Evolutionary conservation across 345 rosid species (phyloP).

Genomic region (Linum trigynum): DNA sequence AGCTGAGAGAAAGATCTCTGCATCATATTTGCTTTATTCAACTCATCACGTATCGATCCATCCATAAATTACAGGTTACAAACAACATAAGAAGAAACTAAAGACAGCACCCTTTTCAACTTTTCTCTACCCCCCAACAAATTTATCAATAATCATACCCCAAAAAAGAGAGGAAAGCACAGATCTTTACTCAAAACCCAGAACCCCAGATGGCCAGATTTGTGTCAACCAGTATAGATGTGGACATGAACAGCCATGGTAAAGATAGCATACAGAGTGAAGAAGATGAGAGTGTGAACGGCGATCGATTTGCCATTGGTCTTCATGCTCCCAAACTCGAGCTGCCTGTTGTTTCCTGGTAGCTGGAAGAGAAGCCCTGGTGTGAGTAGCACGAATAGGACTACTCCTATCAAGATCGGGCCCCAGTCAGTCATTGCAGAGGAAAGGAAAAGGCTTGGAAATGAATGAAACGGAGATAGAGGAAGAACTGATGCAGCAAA

Average conservation of each 20-base stretch:
- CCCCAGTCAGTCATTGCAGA: slow-evolving; percentile 46
- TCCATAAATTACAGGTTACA: background rate
- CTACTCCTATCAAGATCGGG: slow-evolving; percentile 33
- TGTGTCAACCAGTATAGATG: background rate
- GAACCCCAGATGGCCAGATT: background rate
- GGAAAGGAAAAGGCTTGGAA: background rate
- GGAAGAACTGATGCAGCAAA: background rate
- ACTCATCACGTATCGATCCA: background rate
- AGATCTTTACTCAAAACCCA: background rate
- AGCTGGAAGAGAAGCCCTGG: slow-evolving; percentile 49
- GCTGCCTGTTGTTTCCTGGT: slow-evolving; percentile 26
- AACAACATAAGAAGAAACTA: background rate
- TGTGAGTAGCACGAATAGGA: slow-evolving; percentile 40
- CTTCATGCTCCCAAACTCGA: slow-evolving; percentile 37
- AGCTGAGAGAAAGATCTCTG: background rate
- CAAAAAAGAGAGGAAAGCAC: background rate
- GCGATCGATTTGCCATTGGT: slow-evolving; percentile 42
- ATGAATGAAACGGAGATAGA: background rate
- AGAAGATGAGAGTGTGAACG: slow-evolving; percentile 42
- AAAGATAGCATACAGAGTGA: slow-evolving; percentile 12
- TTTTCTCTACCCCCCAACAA: background rate
- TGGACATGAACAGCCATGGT: background rate
- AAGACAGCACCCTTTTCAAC: background rate
- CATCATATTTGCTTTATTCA: background rate
- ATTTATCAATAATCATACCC: background rate